Evolutionary conservation across 2,329 filamentous ascomycete species (phyloP).

Genomic region (Chaetomium olivaceum): DNA sequence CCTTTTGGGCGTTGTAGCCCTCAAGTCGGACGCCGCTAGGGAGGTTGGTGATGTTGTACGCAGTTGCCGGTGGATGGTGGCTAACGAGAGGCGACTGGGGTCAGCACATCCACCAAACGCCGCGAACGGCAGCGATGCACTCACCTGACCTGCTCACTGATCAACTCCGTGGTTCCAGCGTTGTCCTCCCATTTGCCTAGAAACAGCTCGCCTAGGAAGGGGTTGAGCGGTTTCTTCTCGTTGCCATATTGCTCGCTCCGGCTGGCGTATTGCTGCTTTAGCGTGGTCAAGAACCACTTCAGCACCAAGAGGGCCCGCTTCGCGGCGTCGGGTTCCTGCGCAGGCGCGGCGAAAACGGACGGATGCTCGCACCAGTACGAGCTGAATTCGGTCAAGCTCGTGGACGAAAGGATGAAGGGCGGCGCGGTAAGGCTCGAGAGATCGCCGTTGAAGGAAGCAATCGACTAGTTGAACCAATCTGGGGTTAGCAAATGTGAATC

Average conservation of each 20-base stretch:
- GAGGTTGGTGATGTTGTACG: conserved; percentile 87
- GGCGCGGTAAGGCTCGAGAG: conserved; percentile 78
- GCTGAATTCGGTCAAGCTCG: conserved; percentile 77
- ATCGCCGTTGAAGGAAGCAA: conserved; percentile 80
- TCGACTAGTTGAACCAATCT: conserved; percentile 52
- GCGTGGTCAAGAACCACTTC: conserved; percentile 92
- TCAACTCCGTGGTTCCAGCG: conserved; percentile 77
- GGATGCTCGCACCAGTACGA: conserved; percentile 83
- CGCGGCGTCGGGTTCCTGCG: conserved; percentile 73
- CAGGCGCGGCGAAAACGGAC: conserved; percentile 75
- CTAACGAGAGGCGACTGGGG: conserved; percentile 48
- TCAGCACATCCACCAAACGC: conserved; percentile 7
- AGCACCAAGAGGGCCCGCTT: conserved; percentile 85
- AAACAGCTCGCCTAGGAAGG: conserved; percentile 93
- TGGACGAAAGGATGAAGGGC: conserved; percentile 78
- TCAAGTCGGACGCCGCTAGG: conserved; percentile 75
- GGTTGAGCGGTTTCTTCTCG: conserved; percentile 97
- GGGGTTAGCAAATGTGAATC: conserved; percentile 2
- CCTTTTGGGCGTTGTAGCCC: conserved; percentile 96
- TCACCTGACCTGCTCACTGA: conserved; percentile 90
- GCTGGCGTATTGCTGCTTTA: conserved; percentile 80
- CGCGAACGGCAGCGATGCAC: conserved; percentile 11
- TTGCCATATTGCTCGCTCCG: conserved; percentile 78
- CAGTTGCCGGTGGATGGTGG: conserved; percentile 93
- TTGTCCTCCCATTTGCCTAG: conserved; percentile 85